Evolutionary conservation across 148 eudicot species (phyloP).

Genomic region (Pharnaceum exiguum): DNA sequence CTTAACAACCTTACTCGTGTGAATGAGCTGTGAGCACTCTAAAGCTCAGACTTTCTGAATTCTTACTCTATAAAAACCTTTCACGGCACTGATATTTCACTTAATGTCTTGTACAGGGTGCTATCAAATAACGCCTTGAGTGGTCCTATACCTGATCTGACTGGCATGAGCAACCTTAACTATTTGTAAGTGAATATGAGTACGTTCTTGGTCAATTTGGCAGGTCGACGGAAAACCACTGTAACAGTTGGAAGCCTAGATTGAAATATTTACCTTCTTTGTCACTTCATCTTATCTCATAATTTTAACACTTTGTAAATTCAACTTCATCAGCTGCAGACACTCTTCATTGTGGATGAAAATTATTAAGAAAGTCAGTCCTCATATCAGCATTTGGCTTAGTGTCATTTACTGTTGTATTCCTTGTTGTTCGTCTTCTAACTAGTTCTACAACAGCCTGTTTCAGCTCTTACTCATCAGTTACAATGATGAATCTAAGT

Average conservation of each 20-base stretch:
- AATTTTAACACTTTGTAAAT: too few relatives aligned
- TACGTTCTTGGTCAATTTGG: background rate
- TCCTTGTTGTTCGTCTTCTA: too few relatives aligned
- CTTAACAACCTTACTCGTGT: constrained; percentile 49
- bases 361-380: too few relatives aligned
- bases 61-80: background rate
- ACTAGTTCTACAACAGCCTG: too few relatives aligned
- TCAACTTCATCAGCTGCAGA: too few relatives aligned
- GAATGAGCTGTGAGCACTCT: constrained; percentile 60
- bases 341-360: too few relatives aligned
- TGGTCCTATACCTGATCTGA: constrained; percentile 66
- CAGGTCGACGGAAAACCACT: background rate
- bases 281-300: too few relatives aligned
- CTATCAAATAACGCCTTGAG: constrained; percentile 64
- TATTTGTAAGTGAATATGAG: constrained; percentile 45
- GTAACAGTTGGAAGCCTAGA: background rate
- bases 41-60: background rate
- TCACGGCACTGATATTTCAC: background rate
- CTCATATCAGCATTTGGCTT: too few relatives aligned
- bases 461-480: too few relatives aligned
- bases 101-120: constrained; percentile 33
- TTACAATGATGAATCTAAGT: too few relatives aligned
- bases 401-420: too few relatives aligned
- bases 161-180: constrained; percentile 47
- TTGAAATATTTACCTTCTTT: constrained; percentile 6